Evolutionary conservation across 176 grass and related monocot species (phyloP).

Genomic region (Otatea glauca): DNA sequence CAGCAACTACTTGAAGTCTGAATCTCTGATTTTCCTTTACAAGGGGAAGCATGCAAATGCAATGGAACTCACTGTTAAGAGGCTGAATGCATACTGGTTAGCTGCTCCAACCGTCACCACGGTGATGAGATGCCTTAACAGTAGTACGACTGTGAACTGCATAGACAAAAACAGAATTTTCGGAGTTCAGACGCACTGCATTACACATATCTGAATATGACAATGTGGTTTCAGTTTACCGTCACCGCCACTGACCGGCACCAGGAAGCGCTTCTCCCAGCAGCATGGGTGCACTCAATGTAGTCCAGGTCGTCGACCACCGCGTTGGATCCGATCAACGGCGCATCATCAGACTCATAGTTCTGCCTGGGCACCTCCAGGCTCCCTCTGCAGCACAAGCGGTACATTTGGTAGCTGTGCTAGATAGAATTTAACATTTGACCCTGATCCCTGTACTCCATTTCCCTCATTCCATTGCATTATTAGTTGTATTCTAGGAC

Average conservation of each 20-base stretch:
- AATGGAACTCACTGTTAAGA: slow-evolving; percentile 61
- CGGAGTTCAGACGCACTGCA: not conserved
- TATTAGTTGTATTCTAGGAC: not conserved
- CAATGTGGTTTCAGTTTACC: slow-evolving; percentile 39
- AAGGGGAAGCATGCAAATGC: not conserved
- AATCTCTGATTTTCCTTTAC: not conserved
- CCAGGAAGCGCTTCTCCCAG: slow-evolving; percentile 47
- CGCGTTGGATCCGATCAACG: not conserved
- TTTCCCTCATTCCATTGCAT: not conserved
- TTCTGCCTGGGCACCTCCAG: slow-evolving; percentile 60
- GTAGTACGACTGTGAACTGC: slow-evolving; percentile 63
- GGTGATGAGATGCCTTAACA: slow-evolving; percentile 65
- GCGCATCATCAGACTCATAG: slow-evolving; percentile 45
- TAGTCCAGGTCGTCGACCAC: slow-evolving; percentile 35
- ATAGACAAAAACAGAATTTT: not conserved
- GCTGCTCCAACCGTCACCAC: slow-evolving; percentile 55
- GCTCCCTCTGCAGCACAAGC: slow-evolving; percentile 56
- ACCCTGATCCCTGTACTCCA: not conserved
- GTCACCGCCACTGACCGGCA: slow-evolving; percentile 55
- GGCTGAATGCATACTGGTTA: slow-evolving; percentile 58
- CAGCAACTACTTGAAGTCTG: not conserved
- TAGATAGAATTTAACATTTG: not conserved
- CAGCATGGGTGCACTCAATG: slow-evolving; percentile 53
- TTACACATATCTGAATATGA: not conserved
- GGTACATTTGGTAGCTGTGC: not conserved